phyloP scores from a whole-genome alignment of 805 yeast species.

The Metschnikowia proteae region DNA sequence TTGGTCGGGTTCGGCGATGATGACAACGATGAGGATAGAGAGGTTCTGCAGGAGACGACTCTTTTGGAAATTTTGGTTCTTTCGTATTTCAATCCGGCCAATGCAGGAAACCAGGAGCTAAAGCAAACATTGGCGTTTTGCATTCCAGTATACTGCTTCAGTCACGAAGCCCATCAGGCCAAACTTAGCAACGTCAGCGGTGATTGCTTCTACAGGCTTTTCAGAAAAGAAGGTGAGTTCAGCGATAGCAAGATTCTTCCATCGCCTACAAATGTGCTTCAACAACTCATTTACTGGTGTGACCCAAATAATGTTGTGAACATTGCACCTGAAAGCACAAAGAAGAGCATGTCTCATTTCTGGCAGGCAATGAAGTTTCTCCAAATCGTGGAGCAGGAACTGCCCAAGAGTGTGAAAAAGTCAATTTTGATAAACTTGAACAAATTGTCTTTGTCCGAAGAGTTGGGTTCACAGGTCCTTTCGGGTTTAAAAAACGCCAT shows the following conservation, averaged over 20 bases:
- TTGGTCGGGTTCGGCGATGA: constrained; percentile 45
- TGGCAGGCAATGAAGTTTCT: constrained; percentile 54
- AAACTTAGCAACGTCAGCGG: constrained; percentile 60
- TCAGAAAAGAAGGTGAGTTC: constrained; percentile 35
- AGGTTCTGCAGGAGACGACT: constrained; percentile 29
- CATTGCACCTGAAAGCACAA: constrained; percentile 37
- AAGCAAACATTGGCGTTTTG: constrained; percentile 82
- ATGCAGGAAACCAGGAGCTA: constrained; percentile 58
- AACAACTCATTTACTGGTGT: constrained; percentile 79
- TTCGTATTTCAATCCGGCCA: constrained; percentile 71
- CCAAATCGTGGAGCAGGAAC: constrained; percentile 46
- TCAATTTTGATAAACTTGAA: constrained; percentile 49
- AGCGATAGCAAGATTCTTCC: constrained; percentile 29
- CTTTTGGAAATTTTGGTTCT: constrained; percentile 67
- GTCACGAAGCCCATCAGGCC: constrained; percentile 68
- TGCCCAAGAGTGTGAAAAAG: constrained; percentile 50
- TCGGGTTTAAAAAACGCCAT: constrained; percentile 33
- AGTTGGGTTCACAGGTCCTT: constrained; percentile 27
- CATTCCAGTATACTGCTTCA: constrained; percentile 81
- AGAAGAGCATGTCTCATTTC: constrained; percentile 49
- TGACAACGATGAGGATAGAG: constrained; percentile 17
- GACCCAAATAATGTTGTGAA: constrained; percentile 68
- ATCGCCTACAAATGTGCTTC: constrained; percentile 53
- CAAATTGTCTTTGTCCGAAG: constrained; percentile 38
- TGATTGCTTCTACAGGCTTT: constrained; percentile 61